These are phyloP conservation scores for Vinca minor DNA, from an alignment of 257 asterid species.

Conservation along the genomic window DNA sequence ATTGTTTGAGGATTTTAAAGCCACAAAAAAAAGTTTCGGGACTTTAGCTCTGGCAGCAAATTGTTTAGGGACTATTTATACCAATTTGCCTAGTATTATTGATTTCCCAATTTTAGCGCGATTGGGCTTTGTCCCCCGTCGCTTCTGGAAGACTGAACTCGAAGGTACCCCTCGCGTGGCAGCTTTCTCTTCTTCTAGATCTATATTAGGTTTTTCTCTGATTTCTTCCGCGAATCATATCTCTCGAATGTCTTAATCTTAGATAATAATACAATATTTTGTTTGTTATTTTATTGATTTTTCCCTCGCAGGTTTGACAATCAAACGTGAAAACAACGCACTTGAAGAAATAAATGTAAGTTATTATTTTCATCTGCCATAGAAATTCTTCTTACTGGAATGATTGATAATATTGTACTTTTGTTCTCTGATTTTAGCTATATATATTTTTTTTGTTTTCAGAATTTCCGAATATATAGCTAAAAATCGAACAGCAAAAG, in stretches of 20 bases:
- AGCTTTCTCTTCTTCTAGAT: background rate
- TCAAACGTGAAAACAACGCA: background rate
- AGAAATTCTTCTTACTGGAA: too few relatives aligned
- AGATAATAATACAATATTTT: background rate
- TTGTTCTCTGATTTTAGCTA: background rate
- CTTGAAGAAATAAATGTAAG: background rate
- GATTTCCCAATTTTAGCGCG: slow-evolving; percentile 9
- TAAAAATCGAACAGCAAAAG: too few relatives aligned
- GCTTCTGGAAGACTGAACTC: slow-evolving; percentile 2
- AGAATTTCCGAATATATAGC: background rate
- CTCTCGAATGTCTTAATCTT: background rate
- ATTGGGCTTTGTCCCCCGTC: slow-evolving; percentile 4
- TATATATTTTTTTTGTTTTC: background rate
- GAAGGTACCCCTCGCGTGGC: too few relatives aligned
- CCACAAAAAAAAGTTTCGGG: too few relatives aligned
- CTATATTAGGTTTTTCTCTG: background rate
- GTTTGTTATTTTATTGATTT: background rate
- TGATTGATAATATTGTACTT: too few relatives aligned
- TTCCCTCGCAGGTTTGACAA: background rate
- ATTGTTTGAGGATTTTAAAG: too few relatives aligned
- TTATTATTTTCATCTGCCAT: too few relatives aligned
- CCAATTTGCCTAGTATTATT: too few relatives aligned
- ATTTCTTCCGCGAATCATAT: background rate
- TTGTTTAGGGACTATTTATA: too few relatives aligned
- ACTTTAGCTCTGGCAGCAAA: too few relatives aligned